Percentiles rank a stretch among this genome's conserved stretches.
Evolutionary conservation across 805 yeast species (phyloP).

Genomic region (Nakazawaea wyomingensis): DNA sequence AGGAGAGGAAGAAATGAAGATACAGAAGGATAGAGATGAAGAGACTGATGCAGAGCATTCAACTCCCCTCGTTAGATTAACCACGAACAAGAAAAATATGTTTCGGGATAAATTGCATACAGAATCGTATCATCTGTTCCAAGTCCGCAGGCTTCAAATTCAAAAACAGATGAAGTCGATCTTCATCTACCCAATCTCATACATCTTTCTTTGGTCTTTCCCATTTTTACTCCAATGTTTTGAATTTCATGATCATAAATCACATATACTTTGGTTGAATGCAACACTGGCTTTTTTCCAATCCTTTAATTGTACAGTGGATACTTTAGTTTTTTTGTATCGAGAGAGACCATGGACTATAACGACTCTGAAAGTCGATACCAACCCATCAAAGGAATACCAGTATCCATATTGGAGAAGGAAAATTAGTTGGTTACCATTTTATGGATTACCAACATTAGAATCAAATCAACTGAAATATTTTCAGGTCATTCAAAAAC

Average conservation of each 20-base stretch:
- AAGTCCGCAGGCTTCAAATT: conserved; percentile 58
- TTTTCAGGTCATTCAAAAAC: background rate
- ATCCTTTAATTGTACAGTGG: conserved; percentile 77
- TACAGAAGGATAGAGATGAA: too few relatives aligned
- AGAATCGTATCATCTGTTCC: conserved; percentile 56
- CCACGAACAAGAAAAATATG: background rate
- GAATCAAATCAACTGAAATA: conserved; percentile 1
- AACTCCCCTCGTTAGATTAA: too few relatives aligned
- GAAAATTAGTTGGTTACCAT: conserved; percentile 35
- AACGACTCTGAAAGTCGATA: conserved; percentile 21
- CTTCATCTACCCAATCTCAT: conserved; percentile 80
- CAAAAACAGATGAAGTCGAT: conserved; percentile 75
- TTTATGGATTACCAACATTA: conserved; percentile 35
- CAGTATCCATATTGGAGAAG: conserved; percentile 36
- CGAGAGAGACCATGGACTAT: conserved; percentile 76
- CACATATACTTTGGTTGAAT: conserved; percentile 49
- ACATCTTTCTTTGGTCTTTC: conserved; percentile 73
- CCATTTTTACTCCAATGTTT: conserved; percentile 63
- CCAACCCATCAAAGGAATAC: conserved; percentile 17
- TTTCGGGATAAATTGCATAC: conserved; percentile 36
- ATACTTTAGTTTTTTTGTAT: conserved; percentile 66
- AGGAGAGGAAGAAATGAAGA: too few relatives aligned
- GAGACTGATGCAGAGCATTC: too few relatives aligned
- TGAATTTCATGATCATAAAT: conserved; percentile 46
- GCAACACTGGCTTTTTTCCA: conserved; percentile 70